A percentile compares a stretch with the other conserved stretches of the same genome.
phyloP scores from a whole-genome alignment of 1,284 basidiomycete genomes.

The Volvariella volvacea region DNA sequence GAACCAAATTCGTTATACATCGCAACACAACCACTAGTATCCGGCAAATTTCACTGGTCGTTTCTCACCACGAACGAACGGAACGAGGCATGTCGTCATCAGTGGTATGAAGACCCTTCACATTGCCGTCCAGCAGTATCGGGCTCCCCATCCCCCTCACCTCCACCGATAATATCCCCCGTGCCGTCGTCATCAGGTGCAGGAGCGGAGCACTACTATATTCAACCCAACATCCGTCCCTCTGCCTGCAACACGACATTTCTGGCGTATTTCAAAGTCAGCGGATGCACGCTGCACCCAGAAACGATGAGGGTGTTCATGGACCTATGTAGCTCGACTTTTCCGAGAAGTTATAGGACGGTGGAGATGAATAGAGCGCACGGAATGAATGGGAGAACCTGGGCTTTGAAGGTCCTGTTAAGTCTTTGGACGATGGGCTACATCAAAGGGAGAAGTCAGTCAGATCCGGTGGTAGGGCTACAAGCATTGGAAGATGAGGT shows the following conservation, averaged over 20 bases:
- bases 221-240: neutral
- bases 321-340: neutral
- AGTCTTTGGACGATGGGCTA: neutral
- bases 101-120: neutral
- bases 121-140: too few species aligned
- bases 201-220: neutral
- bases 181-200: neutral
- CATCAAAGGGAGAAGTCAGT: neutral
- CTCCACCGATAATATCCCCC: too few species aligned
- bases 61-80: neutral
- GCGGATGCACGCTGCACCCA: neutral
- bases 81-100: constrained; percentile 1
- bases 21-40: neutral
- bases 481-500: neutral
- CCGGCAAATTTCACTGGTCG: constrained; percentile 1
- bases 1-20: constrained; percentile 1
- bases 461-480: neutral
- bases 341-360: neutral
- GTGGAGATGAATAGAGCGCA: neutral
- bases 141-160: too few species aligned
- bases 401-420: neutral
- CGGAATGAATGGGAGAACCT: neutral
- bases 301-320: neutral
- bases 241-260: neutral
- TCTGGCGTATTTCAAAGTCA: constrained; percentile 1